Evolutionary conservation across 1,139 yeast species (phyloP).

Genomic region (Debaryomyces udenii): DNA sequence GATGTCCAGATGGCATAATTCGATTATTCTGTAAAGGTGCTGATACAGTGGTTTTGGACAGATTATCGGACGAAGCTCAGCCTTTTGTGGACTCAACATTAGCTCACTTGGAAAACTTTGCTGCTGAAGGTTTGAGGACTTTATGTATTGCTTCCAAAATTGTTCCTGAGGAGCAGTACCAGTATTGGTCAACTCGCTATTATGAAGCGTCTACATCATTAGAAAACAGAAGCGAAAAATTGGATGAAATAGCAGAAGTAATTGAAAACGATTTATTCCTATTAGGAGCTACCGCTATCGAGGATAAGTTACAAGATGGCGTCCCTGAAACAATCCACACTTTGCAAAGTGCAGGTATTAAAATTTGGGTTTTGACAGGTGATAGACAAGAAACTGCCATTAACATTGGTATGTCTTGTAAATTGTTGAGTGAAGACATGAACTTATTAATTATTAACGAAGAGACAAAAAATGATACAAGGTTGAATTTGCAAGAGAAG

Average conservation of each 20-base stretch:
- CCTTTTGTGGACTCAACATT: conserved; percentile 82
- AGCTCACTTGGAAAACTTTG: conserved; percentile 92
- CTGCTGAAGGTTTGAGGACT: conserved; percentile 94
- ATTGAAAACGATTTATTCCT: conserved; percentile 81
- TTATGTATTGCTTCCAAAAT: conserved; percentile 89
- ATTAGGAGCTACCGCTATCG: conserved; percentile 97
- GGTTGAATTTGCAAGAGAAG: conserved; percentile 71
- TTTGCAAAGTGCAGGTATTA: conserved; percentile 93
- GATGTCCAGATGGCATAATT: conserved; percentile 93
- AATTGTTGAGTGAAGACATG: conserved; percentile 93
- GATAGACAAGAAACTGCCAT: conserved; percentile 99
- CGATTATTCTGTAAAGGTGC: conserved; percentile 96
- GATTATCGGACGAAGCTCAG: conserved; percentile 70
- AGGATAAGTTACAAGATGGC: conserved; percentile 96
- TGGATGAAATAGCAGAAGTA: conserved; percentile 71
- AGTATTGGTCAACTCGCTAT: conserved; percentile 62
- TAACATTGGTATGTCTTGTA: conserved; percentile 98
- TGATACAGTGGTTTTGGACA: conserved; percentile 90
- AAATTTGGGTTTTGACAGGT: conserved; percentile 97
- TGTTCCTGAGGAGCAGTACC: conserved; percentile 77
- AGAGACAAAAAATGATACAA: conserved; percentile 73
- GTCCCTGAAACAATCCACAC: conserved; percentile 97
- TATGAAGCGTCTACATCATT: conserved; percentile 83
- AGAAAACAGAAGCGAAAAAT: conserved; percentile 68
- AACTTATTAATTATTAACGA: conserved; percentile 87